Base-by-base conservation (phyloP, 2,329 filamentous ascomycete species). In the Coniochaeta sp. region DNA sequence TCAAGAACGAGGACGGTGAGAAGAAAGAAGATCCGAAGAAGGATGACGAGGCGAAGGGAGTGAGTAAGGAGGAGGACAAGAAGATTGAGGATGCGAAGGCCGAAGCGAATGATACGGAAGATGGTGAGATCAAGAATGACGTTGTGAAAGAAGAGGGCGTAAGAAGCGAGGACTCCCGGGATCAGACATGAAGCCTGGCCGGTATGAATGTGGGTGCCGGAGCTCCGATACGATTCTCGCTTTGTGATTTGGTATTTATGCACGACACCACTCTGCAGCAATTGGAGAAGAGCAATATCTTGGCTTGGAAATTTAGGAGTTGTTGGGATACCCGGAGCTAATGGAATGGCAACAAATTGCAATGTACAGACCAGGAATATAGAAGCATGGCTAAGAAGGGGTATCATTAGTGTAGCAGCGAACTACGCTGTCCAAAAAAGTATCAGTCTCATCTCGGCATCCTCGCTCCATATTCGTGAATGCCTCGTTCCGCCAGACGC, bases 21-120 rank as follows among this genome's bases (percentile, higher is more conserved):
- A 43, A 57, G 50, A 54, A 24, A 6, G 31, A 38, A 31, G 60
- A 43, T 12, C n/a, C n/a, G n/a, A 44, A 50, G 34, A 54, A 61
- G 47, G 33, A 52, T 12, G 54, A n/a, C 3, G 24, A 52, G 17
- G 11, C 12, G 34, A 36, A 36, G 34, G 34, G 34, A 36, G 34
- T 6, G 34, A 9, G 34, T 36, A 14, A 36, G 14, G 33, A 17
- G 6, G 52, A 33, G 12, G 52, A 47, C 16, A 3, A n/a, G 43
- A 47, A 47, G 43, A 26, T 2, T 6, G 9, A 6, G 4, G 43
- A 47, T 1, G 11, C 11, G 19, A 47, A 47, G 3, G 34, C 34
- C 12, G 34, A 36, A 12, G 14, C 34, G 11, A 14, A 36, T 36
- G 34, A 9, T 36, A 12, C 34, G 34, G 34, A 36, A 14, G 34